phyloP scores from a whole-genome alignment of 2,329 filamentous ascomycete species.

The Grosmannia serpens region DNA sequence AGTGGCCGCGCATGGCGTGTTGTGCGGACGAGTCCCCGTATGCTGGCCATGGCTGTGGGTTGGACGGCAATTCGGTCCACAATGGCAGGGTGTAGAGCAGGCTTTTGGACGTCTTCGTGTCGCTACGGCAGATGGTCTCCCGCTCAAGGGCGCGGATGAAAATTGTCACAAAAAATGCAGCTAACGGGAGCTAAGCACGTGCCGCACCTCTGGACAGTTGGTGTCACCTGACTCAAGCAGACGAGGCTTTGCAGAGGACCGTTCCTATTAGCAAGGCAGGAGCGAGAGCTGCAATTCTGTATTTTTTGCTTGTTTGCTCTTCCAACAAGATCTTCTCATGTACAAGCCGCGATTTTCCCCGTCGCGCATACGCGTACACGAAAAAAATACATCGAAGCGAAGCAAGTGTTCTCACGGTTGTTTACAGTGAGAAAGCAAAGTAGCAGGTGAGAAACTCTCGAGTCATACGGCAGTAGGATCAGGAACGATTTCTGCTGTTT shows the following conservation, averaged over 20 bases:
- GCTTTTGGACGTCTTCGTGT: not conserved
- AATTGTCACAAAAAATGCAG: not conserved
- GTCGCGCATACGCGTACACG: not conserved
- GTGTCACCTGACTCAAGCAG: not conserved
- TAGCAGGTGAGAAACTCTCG: too few species aligned
- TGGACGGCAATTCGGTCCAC: not conserved
- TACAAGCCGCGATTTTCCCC: not conserved
- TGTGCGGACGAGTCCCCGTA: slow-evolving; percentile 27
- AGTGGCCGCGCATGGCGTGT: slow-evolving; percentile 8
- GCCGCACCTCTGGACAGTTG: not conserved
- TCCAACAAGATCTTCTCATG: not conserved
- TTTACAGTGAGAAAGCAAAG: too few species aligned
- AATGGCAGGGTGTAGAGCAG: not conserved
- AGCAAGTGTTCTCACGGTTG: too few species aligned
- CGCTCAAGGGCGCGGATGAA: not conserved
- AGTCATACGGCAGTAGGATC: too few species aligned
- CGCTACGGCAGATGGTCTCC: not conserved
- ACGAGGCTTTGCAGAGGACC: not conserved
- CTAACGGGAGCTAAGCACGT: not conserved
- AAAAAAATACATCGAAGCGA: too few species aligned
- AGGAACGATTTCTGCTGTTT: too few species aligned
- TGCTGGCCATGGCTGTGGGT: slow-evolving; percentile 24
- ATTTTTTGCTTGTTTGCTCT: too few species aligned
- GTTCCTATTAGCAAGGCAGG: not conserved
- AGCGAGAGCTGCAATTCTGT: too few species aligned